Base-by-base conservation (phyloP, 2,329 filamentous ascomycete species). In the Aspergillus latus region DNA sequence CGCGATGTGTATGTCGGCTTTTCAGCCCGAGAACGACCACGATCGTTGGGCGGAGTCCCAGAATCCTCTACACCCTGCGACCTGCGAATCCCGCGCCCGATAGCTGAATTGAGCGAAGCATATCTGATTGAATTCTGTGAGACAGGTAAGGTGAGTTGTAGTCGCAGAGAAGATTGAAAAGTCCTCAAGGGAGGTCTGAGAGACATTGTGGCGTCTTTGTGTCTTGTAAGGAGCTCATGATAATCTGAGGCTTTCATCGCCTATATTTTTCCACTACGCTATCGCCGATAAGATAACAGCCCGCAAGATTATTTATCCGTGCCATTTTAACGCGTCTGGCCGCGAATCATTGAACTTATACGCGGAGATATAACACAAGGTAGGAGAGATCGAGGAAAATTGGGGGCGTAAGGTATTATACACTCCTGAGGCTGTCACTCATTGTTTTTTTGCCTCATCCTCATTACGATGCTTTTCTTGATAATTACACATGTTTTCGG, bases 41-140 rank as follows among this genome's bases (percentile, higher is more conserved):
- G 39, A 30, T 40, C 32, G 11, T 44, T 49, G 16, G 42, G 44
- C 7, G 30, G 29, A 10, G 34, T 47, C 39, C 40, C 32, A 4
- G 44, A 21, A 29, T 53, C 46, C 5, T 56, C 51, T 54, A 53
- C 21, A 13, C 29, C 52, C 10, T 43, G 63, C 10, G 62, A 83
- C 72, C 70, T 76, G 66, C 85, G 83, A 53, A 90, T 78, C 11
- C 88, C 88, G 45, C 82, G 79, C 62, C 85, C 83, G 66, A 92
- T 91, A 43, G 87, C 88, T 8, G 87, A 88, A 58, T 79, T 82
- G 40, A 90, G 79, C 42, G 85, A 87, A 21, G 82, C 81, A 66
- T 76, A 66, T 58, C 80, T 78, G 34, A 67, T 64, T 21, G 51
- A 46, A 8, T 40, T 58, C 59, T 66, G 52, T 54, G 54, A 57